These are phyloP conservation scores for Neopestalotiopsis sp. DNA, from an alignment of 2,329 filamentous ascomycete genomes.

Conservation along the genomic window DNA sequence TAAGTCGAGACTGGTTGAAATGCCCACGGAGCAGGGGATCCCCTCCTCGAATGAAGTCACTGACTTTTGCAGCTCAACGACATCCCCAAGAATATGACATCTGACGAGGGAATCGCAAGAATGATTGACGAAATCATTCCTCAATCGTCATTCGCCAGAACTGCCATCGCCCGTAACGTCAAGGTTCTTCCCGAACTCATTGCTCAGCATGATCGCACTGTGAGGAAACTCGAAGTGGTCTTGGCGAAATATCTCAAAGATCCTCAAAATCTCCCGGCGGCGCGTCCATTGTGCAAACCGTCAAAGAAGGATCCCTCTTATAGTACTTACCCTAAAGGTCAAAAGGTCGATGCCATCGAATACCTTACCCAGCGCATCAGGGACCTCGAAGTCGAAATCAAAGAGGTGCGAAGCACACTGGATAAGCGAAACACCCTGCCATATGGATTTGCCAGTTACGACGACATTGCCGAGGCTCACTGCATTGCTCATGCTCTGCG, in stretches of 20 bases:
- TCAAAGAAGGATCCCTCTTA: slow-evolving; percentile 71
- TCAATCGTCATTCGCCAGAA: slow-evolving; percentile 77
- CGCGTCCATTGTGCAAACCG: slow-evolving; percentile 70
- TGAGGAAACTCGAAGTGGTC: slow-evolving; percentile 81
- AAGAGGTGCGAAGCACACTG: slow-evolving; percentile 78
- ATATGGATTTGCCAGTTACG: slow-evolving; percentile 94
- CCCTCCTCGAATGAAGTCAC: neutral
- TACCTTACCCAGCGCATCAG: slow-evolving; percentile 87
- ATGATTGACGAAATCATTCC: slow-evolving; percentile 83
- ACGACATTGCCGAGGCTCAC: slow-evolving; percentile 86
- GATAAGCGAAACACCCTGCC: slow-evolving; percentile 88
- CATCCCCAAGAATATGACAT: slow-evolving; percentile 75
- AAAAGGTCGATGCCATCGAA: slow-evolving; percentile 92
- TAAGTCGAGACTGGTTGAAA: slow-evolving; percentile 37
- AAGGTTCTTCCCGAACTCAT: slow-evolving; percentile 88
- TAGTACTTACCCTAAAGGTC: slow-evolving; percentile 65
- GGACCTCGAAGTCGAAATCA: slow-evolving; percentile 82
- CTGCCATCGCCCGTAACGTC: slow-evolving; percentile 87
- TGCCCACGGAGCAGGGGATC: neutral
- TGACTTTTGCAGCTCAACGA: slow-evolving; percentile 75
- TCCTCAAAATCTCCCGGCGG: slow-evolving; percentile 77
- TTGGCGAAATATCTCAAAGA: slow-evolving; percentile 91
- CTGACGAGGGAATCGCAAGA: slow-evolving; percentile 85
- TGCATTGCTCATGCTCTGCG: slow-evolving; percentile 82
- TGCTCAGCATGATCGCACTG: slow-evolving; percentile 78